Evolutionary conservation across 208 protist species (phyloP).

Genomic region (Leishmania arabica): DNA sequence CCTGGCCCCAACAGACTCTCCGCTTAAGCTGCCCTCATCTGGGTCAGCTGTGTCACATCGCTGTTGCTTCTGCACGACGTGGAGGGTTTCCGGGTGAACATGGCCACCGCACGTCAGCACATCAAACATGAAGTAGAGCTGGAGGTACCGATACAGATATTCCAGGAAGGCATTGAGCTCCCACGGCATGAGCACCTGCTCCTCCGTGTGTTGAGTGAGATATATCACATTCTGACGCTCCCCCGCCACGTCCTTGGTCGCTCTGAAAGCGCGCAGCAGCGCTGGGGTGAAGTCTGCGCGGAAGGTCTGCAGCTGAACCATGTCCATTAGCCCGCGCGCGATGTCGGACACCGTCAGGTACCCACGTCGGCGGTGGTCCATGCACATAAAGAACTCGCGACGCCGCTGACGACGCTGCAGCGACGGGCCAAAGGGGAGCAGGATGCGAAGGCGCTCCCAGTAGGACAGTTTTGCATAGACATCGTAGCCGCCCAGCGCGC

Average conservation of each 20-base stretch:
- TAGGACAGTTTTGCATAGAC: slow-evolving; percentile 33
- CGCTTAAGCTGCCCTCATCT: neutral
- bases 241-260: slow-evolving; percentile 46
- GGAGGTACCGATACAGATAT: slow-evolving; percentile 76
- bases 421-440: slow-evolving; percentile 48
- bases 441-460: slow-evolving; percentile 52
- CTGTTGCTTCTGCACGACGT: slow-evolving; percentile 30
- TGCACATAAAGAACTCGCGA: slow-evolving; percentile 40
- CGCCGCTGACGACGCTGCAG: slow-evolving; percentile 48
- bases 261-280: slow-evolving; percentile 52
- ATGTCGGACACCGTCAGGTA: slow-evolving; percentile 53
- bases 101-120: slow-evolving; percentile 46
- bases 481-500: slow-evolving; percentile 14
- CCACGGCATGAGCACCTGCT: slow-evolving; percentile 47
- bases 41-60: slow-evolving; percentile 15
- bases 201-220: slow-evolving; percentile 44
- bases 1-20: neutral
- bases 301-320: slow-evolving; percentile 50
- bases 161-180: slow-evolving; percentile 64
- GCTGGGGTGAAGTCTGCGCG: slow-evolving; percentile 50
- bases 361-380: slow-evolving; percentile 37
- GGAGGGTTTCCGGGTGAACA: slow-evolving; percentile 33
- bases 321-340: slow-evolving; percentile 38
- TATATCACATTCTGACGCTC: slow-evolving; percentile 32
- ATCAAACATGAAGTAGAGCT: slow-evolving; percentile 88